These are phyloP conservation scores for Acer saccharum DNA, from an alignment of 345 rosid genomes.

Conservation along the genomic window DNA sequence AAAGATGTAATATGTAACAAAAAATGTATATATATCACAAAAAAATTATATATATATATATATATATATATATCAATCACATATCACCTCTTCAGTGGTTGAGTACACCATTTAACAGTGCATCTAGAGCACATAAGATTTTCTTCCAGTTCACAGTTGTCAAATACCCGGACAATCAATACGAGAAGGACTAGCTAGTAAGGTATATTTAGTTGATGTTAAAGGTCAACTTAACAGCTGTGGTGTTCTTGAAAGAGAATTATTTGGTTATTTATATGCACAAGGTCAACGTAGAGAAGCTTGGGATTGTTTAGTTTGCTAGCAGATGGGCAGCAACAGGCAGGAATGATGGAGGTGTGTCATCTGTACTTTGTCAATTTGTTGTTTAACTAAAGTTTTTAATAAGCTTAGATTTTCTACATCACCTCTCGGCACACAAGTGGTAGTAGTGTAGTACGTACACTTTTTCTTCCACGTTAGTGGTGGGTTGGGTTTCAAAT, in stretches of 20 bases:
- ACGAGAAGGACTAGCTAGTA: background rate
- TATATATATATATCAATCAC: too few species aligned
- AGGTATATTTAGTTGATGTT: slow-evolving; percentile 5
- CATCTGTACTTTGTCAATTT: background rate
- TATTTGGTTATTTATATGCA: background rate
- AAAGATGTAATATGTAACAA: too few species aligned
- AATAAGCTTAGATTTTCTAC: background rate
- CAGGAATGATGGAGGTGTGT: slow-evolving; percentile 27
- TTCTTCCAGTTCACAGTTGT: slow-evolving; percentile 15
- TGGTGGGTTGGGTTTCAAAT: too few species aligned
- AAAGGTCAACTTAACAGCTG: slow-evolving; percentile 25
- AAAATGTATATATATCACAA: too few species aligned
- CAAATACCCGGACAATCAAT: background rate
- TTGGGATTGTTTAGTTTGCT: slow-evolving; percentile 7
- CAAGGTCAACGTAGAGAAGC: slow-evolving; percentile 10
- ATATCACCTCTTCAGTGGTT: too few species aligned
- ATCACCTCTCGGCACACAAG: too few species aligned
- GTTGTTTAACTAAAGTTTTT: background rate
- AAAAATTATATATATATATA: too few species aligned
- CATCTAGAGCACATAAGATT: too few species aligned
- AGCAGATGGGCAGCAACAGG: slow-evolving; percentile 26
- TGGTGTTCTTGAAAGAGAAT: slow-evolving; percentile 9
- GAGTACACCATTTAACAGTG: too few species aligned
- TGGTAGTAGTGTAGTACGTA: too few species aligned
- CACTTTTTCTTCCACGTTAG: too few species aligned